phyloP scores from a whole-genome alignment of 2,329 filamentous ascomycete genomes.

The Talaromyces islandicus region DNA sequence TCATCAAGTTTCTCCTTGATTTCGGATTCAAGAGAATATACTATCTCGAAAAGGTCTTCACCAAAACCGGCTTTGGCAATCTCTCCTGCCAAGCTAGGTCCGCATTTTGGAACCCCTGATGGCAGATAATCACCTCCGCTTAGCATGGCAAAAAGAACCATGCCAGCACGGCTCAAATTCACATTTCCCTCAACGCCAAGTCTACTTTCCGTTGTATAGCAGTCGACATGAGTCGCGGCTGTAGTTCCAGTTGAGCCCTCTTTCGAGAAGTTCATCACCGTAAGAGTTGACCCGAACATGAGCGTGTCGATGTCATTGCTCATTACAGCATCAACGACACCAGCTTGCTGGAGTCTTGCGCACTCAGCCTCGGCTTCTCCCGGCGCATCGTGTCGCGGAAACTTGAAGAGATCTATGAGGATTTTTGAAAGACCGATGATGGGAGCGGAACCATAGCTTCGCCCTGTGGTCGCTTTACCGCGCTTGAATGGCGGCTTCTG shows the following conservation, averaged over 20 bases:
- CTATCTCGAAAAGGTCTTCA: constrained; percentile 53
- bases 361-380: constrained; percentile 97
- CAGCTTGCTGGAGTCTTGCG: constrained; percentile 72
- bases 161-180: constrained; percentile 69
- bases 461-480: constrained; percentile 58
- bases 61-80: constrained; percentile 87
- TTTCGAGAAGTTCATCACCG: constrained; percentile 75
- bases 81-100: constrained; percentile 81
- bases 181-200: constrained; percentile 39
- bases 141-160: constrained; percentile 91
- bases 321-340: constrained; percentile 85
- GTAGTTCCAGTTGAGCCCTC: constrained; percentile 58
- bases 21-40: constrained; percentile 50
- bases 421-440: constrained; percentile 73
- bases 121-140: constrained; percentile 93
- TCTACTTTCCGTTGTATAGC: constrained; percentile 62
- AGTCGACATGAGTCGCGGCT: constrained; percentile 74
- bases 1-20: constrained; percentile 40
- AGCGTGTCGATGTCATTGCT: constrained; percentile 96
- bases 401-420: constrained; percentile 77
- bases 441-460: constrained; percentile 55
- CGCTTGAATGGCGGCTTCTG: constrained; percentile 84
- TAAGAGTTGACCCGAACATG: constrained; percentile 86
- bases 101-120: constrained; percentile 80
- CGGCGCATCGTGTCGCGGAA: constrained; percentile 76